Evolutionary conservation across 2,329 filamentous ascomycete genomes (phyloP).

Genomic region (Hypocreales sp.): DNA sequence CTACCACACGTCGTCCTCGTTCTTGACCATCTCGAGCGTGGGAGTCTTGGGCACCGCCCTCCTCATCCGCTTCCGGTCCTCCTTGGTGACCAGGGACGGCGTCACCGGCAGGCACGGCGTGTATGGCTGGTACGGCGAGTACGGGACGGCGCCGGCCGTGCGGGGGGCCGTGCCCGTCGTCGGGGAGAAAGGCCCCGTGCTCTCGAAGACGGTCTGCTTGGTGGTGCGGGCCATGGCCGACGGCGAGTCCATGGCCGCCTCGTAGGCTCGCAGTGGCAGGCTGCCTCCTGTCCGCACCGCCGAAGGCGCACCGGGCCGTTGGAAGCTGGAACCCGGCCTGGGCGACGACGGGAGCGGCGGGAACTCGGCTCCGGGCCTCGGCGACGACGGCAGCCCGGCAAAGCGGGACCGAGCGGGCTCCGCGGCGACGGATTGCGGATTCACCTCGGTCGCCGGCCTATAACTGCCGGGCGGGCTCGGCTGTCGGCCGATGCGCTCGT

Average conservation of each 20-base stretch:
- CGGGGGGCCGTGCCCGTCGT: conserved; percentile 44
- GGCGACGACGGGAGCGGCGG: conserved; percentile 32
- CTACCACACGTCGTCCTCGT: conserved; percentile 50
- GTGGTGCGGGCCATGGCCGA: conserved; percentile 29
- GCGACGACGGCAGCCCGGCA: conserved; percentile 33
- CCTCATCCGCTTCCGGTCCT: conserved; percentile 55
- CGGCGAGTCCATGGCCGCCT: conserved; percentile 37
- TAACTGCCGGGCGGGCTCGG: conserved; percentile 15
- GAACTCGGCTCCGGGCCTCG: conserved; percentile 17
- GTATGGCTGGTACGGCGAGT: conserved; percentile 67
- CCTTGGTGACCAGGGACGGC: conserved; percentile 55
- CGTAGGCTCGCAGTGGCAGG: conserved; percentile 46
- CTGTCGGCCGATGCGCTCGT: conserved; percentile 35
- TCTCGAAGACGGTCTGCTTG: conserved; percentile 51
- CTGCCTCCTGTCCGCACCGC: conserved; percentile 40
- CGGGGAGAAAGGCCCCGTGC: conserved; percentile 37
- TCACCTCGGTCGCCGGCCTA: too few relatives aligned
- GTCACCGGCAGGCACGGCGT: conserved; percentile 63
- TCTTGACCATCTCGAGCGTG: conserved; percentile 44
- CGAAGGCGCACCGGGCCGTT: conserved; percentile 31
- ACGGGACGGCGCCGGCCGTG: conserved; percentile 48
- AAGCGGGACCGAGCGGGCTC: conserved; percentile 34
- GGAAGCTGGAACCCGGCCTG: conserved; percentile 33
- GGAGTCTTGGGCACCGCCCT: conserved; percentile 48
- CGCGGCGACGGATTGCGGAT: conserved; percentile 36